Percentiles rank a stretch among this genome's conserved stretches.
phyloP scores from a whole-genome alignment of 2,329 filamentous ascomycete genomes.

The Sclerotinia subarctica region DNA sequence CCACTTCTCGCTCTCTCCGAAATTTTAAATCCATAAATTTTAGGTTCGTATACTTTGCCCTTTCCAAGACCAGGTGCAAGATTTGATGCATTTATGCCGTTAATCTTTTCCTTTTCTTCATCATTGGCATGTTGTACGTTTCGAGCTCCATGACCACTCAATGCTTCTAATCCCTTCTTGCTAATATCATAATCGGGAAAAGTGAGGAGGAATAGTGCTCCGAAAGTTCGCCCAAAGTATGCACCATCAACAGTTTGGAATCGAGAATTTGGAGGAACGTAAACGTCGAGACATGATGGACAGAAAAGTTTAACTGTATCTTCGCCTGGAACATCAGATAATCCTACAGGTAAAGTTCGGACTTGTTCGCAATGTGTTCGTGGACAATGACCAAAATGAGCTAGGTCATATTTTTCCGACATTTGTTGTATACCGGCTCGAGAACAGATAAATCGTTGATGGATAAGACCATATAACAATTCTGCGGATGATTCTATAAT shows the following conservation, averaged over 20 bases:
- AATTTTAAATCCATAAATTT: conserved; percentile 95
- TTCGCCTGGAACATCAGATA: conserved; percentile 91
- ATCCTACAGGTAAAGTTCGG: conserved; percentile 86
- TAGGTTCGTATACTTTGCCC: conserved; percentile 85
- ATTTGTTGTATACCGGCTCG: conserved; percentile 96
- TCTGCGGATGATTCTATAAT: conserved; percentile 98
- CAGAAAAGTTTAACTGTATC: conserved; percentile 99
- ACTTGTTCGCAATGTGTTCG: conserved; percentile 87
- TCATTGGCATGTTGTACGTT: conserved; percentile 44
- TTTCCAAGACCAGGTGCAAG: conserved; percentile 82
- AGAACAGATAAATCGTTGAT: conserved; percentile 97
- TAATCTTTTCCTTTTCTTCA: conserved; percentile 56
- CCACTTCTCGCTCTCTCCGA: conserved; percentile 86
- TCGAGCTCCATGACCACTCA: conserved; percentile 42
- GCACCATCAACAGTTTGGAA: conserved; percentile 97
- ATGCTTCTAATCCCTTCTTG: conserved; percentile 62
- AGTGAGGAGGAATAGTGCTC: conserved; percentile 95
- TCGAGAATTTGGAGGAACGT: conserved; percentile 92
- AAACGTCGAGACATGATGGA: conserved; percentile 93
- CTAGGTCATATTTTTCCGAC: conserved; percentile 97
- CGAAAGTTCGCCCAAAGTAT: conserved; percentile 97
- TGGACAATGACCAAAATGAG: conserved; percentile 95
- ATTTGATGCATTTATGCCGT: conserved; percentile 83
- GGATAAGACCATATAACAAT: conserved; percentile 95
- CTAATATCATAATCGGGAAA: conserved; percentile 93